Evolutionary conservation across 176 grass and related monocot genomes (phyloP).

Genomic region (Alloteropsis semialata): DNA sequence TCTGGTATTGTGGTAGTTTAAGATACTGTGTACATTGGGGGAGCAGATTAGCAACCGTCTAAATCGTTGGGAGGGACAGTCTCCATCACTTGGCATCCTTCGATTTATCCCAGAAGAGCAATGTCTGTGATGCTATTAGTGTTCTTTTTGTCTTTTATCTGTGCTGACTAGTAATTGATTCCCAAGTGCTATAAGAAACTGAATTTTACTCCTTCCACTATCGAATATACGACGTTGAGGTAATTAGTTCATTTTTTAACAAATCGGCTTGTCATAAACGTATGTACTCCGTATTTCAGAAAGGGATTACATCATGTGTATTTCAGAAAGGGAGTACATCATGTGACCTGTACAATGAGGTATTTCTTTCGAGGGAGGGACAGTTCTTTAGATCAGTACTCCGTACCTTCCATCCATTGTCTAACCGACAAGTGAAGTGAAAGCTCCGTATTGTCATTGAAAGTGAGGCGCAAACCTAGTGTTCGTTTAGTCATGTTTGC

Average conservation of each 20-base stretch:
- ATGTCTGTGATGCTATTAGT: neutral
- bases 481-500: neutral
- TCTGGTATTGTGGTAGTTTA: slow-evolving; percentile 19
- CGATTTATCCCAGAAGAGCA: neutral
- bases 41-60: neutral
- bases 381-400: neutral
- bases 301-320: no score
- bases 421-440: neutral
- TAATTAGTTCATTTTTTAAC: no score
- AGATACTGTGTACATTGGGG: neutral
- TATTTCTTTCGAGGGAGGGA: neutral
- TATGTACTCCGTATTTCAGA: no score
- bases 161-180: neutral
- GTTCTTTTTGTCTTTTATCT: neutral
- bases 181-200: neutral
- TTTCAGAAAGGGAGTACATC: no score
- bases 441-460: neutral
- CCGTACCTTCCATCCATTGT: neutral
- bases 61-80: neutral
- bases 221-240: no score
- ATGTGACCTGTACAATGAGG: neutral
- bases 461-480: neutral
- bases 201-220: no score
- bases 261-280: no score
- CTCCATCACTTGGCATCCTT: neutral